phyloP scores from a whole-genome alignment of 1,284 basidiomycete species.

The Austropuccinia psidii region DNA sequence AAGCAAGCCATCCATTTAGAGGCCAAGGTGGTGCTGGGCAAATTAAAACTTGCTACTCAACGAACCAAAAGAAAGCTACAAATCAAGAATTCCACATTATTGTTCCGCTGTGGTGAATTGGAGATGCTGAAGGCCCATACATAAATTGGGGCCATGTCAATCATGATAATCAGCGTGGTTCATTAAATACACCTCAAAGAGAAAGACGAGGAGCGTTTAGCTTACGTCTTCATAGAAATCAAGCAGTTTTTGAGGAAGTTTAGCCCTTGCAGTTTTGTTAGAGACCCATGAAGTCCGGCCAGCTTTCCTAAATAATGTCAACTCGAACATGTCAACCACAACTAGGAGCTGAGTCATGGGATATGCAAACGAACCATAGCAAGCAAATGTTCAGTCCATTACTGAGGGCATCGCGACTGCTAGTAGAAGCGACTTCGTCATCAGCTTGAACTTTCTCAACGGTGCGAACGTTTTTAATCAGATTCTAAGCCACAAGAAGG shows the following conservation, averaged over 20 bases:
- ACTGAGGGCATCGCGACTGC: neutral
- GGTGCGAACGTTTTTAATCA: slow-evolving; percentile 6
- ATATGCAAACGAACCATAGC: neutral
- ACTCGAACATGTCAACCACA: too few species aligned
- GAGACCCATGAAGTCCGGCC: neutral
- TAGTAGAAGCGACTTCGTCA: neutral
- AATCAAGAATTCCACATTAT: too few species aligned
- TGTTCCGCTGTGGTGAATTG: too few species aligned
- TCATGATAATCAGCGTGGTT: too few species aligned
- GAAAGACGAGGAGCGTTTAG: neutral
- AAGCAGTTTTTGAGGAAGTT: slow-evolving; percentile 7
- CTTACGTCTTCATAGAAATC: slow-evolving; percentile 32
- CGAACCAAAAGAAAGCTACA: too few species aligned
- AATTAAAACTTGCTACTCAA: too few species aligned
- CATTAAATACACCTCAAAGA: too few species aligned
- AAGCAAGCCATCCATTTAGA: too few species aligned
- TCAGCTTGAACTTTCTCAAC: neutral
- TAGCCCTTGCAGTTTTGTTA: slow-evolving; percentile 1
- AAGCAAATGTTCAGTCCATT: slow-evolving; percentile 13
- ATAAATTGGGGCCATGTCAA: too few species aligned
- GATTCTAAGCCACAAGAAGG: neutral
- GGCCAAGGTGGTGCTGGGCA: too few species aligned
- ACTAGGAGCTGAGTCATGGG: neutral
- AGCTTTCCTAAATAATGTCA: neutral
- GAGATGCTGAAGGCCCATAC: too few species aligned